Conservation (phyloP, 805 yeast species). For the Cephaloascus albidus region DNA sequence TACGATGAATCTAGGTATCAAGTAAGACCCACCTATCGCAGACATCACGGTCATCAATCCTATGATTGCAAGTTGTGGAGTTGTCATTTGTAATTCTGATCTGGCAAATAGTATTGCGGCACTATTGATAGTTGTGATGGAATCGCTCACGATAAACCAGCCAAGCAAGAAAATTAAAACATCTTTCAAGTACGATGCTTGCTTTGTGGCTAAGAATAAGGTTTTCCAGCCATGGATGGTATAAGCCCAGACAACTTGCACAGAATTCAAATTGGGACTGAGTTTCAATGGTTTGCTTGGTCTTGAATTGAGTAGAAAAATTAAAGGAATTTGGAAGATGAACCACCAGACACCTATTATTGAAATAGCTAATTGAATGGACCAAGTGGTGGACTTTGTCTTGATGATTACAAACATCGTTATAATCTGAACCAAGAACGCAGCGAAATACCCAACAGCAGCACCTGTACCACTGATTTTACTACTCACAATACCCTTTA, state of each 20-base stretch:
- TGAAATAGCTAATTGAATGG: conserved; percentile 50
- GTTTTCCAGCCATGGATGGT: conserved; percentile 56
- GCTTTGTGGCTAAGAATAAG: conserved; percentile 42
- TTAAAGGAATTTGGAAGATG: conserved; percentile 56
- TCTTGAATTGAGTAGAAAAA: conserved; percentile 33
- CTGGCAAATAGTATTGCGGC: conserved; percentile 73
- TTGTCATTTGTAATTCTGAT: conserved; percentile 59
- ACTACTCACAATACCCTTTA: not conserved
- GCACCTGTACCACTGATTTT: conserved; percentile 61
- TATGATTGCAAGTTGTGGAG: conserved; percentile 53
- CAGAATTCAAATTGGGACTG: conserved; percentile 3
- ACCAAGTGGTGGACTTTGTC: conserved; percentile 24
- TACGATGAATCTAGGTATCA: conserved; percentile 37
- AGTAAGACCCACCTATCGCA: conserved; percentile 60
- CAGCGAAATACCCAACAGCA: conserved; percentile 62
- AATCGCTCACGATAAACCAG: conserved; percentile 73
- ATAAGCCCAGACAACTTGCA: conserved; percentile 16
- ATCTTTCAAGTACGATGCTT: conserved; percentile 52
- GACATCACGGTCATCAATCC: conserved; percentile 59
- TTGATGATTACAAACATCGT: conserved; percentile 42
- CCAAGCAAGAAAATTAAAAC: conserved; percentile 58
- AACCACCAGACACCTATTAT: conserved; percentile 77
- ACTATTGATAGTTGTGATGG: conserved; percentile 69
- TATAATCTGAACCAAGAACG: conserved; percentile 53
- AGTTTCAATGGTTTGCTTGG: conserved; percentile 25